phyloP scores from a whole-genome alignment of 768 basidiomycete species.

The Exidia glandulosa region DNA sequence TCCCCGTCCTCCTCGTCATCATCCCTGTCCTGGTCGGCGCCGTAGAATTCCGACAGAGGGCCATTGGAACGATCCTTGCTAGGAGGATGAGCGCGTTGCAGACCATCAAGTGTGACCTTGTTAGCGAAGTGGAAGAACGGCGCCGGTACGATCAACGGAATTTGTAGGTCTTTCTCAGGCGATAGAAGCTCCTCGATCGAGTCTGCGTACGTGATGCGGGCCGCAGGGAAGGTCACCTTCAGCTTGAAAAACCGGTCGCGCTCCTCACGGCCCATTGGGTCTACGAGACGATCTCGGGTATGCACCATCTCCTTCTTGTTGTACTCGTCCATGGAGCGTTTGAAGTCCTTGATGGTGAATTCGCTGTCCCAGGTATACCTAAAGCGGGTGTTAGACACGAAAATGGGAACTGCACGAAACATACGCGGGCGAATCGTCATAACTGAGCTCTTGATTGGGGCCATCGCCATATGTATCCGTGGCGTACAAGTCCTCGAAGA shows the following conservation, averaged over 20 bases:
- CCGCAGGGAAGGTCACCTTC: too few relatives aligned
- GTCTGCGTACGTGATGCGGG: conserved; percentile 1
- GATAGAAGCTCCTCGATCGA: background rate
- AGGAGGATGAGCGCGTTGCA: background rate
- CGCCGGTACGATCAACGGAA: background rate
- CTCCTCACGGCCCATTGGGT: too few relatives aligned
- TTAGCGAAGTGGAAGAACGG: conserved; percentile 1
- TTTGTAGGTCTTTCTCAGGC: background rate
- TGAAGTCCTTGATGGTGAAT: conserved; percentile 2
- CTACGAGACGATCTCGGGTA: too few relatives aligned
- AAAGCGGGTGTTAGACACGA: background rate
- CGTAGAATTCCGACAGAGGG: too few relatives aligned
- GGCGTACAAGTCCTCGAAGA: conserved; percentile 1
- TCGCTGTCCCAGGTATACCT: conserved; percentile 5
- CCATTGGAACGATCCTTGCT: background rate
- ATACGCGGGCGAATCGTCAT: conserved; percentile 5
- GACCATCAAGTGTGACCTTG: background rate
- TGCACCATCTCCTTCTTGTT: conserved; percentile 3
- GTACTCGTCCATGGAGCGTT: background rate
- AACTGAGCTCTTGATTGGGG: background rate
- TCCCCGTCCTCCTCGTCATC: too few relatives aligned
- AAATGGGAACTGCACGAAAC: background rate
- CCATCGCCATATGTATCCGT: background rate
- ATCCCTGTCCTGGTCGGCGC: too few relatives aligned
- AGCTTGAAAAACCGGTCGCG: too few relatives aligned